phyloP scores from a whole-genome alignment of 2,329 filamentous ascomycete genomes.

The Trichoderma koningiopsis region DNA sequence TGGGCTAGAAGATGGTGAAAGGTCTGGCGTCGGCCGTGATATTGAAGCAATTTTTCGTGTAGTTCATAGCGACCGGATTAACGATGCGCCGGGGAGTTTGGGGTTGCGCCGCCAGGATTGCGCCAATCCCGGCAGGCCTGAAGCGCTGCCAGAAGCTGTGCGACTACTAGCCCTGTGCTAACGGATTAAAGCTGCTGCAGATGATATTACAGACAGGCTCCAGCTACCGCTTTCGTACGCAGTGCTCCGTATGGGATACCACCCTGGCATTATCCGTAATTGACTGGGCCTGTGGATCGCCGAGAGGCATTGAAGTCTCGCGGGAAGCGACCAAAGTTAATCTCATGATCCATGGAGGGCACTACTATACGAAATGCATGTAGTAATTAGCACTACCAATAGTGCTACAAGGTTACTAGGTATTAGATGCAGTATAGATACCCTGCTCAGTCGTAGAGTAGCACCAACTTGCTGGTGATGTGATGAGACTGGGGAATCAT shows the following conservation, averaged over 20 bases:
- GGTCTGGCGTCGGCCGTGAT: constrained; percentile 19
- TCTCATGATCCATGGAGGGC: background rate
- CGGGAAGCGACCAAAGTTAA: background rate
- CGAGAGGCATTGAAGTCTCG: background rate
- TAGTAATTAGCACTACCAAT: background rate
- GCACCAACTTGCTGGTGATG: background rate
- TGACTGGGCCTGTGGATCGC: constrained; percentile 5
- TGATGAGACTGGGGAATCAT: background rate
- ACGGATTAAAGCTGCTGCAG: background rate
- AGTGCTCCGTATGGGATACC: constrained; percentile 13
- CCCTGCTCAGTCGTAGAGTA: background rate
- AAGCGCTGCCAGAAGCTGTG: background rate
- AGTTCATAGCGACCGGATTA: constrained; percentile 24
- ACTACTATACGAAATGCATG: background rate
- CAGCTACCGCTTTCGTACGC: constrained; percentile 20
- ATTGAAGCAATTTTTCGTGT: constrained; percentile 26
- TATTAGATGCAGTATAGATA: background rate
- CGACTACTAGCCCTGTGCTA: background rate
- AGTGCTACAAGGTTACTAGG: background rate
- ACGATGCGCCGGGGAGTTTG: constrained; percentile 14
- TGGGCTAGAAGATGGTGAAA: constrained; percentile 19
- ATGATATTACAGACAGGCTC: constrained; percentile 5
- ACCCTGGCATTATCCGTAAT: constrained; percentile 20
- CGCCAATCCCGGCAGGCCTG: background rate
- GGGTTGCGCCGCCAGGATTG: background rate